phyloP scores from a whole-genome alignment of 1,139 yeast genomes.

The Zygosaccharomyces pseudobailii region DNA sequence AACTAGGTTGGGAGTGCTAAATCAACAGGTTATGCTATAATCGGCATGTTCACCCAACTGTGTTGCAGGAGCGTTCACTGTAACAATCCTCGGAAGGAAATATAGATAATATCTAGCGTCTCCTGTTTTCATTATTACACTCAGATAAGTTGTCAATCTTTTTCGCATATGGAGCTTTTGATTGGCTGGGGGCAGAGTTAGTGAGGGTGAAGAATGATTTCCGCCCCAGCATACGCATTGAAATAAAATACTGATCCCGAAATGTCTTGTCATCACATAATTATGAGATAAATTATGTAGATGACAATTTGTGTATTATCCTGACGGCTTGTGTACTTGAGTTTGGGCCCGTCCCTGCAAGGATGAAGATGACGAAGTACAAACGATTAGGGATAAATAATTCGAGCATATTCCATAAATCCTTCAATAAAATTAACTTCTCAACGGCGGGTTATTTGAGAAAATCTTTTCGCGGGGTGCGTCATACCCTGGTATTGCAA shows the following conservation, averaged over 20 bases:
- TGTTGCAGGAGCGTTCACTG: neutral
- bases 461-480: too few species aligned
- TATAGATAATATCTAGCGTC: neutral
- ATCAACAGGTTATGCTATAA: neutral
- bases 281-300: neutral
- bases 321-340: neutral
- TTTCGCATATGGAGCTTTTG: neutral
- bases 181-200: neutral
- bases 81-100: neutral
- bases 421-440: too few species aligned
- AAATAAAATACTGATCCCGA: neutral
- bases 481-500: too few species aligned
- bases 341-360: neutral
- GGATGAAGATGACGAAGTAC: neutral
- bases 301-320: neutral
- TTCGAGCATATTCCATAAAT: too few species aligned
- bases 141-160: neutral
- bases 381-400: too few species aligned
- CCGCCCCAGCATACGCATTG: neutral
- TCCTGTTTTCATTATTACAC: neutral
- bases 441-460: too few species aligned
- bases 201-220: neutral
- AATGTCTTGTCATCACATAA: neutral
- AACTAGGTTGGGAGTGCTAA: neutral
- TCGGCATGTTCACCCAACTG: neutral